phyloP scores from a whole-genome alignment of 495 filamentous ascomycete species.

The Tuber magnatum region DNA sequence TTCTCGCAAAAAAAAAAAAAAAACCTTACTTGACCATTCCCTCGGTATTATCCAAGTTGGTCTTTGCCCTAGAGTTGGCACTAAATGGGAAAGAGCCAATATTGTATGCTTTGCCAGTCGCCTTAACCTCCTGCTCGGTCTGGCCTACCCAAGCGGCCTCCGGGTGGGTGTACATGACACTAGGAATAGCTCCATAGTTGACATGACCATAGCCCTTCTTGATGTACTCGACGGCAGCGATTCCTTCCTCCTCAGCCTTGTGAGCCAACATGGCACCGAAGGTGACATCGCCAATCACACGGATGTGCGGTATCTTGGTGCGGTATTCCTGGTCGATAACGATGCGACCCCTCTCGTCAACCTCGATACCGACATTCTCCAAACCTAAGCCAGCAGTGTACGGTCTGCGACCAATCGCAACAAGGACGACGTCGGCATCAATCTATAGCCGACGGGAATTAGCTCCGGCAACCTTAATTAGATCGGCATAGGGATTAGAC shows the following conservation, averaged over 20 bases:
- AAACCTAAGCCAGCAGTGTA: constrained; percentile 87
- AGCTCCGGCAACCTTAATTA: constrained; percentile 9
- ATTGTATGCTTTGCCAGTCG: constrained; percentile 78
- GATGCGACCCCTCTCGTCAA: constrained; percentile 85
- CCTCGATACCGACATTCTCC: constrained; percentile 90
- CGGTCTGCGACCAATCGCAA: constrained; percentile 90
- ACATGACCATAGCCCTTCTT: constrained; percentile 96
- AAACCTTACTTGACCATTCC: constrained; percentile 70
- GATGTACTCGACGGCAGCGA: constrained; percentile 91
- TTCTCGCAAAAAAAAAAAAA: background rate
- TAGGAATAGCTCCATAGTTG: constrained; percentile 96
- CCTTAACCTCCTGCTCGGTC: constrained; percentile 94
- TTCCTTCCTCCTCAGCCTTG: constrained; percentile 97
- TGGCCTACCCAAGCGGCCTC: constrained; percentile 98
- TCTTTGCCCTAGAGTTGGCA: constrained; percentile 97
- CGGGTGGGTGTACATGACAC: constrained; percentile 98
- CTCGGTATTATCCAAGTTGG: constrained; percentile 94
- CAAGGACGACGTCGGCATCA: constrained; percentile 91
- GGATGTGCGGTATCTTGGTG: constrained; percentile 93
- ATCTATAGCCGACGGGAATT: constrained; percentile 49
- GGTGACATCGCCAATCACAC: constrained; percentile 90
- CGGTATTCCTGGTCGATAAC: constrained; percentile 98
- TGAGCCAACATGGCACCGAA: constrained; percentile 99
- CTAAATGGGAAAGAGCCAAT: constrained; percentile 91
- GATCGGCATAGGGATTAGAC: constrained; percentile 37